These are phyloP conservation scores for Wallacemonas collosoma DNA, from an alignment of 208 protist genomes.

Conservation along the genomic window DNA sequence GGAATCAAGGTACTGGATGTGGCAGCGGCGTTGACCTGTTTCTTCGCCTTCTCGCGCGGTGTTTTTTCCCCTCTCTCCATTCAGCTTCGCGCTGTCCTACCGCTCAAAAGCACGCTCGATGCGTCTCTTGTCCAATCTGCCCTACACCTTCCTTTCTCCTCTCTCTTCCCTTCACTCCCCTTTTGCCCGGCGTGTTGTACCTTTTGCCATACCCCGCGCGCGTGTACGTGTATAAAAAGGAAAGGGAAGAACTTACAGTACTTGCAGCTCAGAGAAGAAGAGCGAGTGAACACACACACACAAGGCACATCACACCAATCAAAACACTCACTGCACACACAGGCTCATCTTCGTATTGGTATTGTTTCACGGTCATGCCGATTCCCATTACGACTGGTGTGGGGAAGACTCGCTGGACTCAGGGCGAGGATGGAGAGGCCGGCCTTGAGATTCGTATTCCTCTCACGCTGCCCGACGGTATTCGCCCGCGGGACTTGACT, in stretches of 20 bases:
- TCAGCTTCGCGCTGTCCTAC: neutral
- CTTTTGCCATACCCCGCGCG: too few relatives aligned
- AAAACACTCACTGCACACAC: neutral
- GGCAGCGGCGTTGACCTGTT: too few relatives aligned
- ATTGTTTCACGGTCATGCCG: neutral
- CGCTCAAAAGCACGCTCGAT: too few relatives aligned
- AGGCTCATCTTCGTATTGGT: neutral
- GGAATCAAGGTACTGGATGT: too few relatives aligned
- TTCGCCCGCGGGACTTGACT: conserved; percentile 70
- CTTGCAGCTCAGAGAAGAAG: too few relatives aligned
- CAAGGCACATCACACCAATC: neutral
- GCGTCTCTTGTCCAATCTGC: too few relatives aligned
- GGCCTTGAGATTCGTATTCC: conserved; percentile 78
- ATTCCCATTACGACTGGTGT: conserved; percentile 53
- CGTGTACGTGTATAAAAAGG: too few relatives aligned
- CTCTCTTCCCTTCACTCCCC: neutral
- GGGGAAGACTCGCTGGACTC: conserved; percentile 72
- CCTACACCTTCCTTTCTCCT: neutral
- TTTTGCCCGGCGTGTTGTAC: neutral
- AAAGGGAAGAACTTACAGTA: too few relatives aligned
- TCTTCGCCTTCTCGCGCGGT: neutral
- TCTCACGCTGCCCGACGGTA: conserved; percentile 55
- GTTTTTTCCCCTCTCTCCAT: neutral
- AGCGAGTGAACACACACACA: too few relatives aligned
- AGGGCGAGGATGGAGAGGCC: conserved; percentile 68